These are phyloP conservation scores for Marasmius sp. DNA, from an alignment of 1,284 basidiomycete species.

Conservation along the genomic window DNA sequence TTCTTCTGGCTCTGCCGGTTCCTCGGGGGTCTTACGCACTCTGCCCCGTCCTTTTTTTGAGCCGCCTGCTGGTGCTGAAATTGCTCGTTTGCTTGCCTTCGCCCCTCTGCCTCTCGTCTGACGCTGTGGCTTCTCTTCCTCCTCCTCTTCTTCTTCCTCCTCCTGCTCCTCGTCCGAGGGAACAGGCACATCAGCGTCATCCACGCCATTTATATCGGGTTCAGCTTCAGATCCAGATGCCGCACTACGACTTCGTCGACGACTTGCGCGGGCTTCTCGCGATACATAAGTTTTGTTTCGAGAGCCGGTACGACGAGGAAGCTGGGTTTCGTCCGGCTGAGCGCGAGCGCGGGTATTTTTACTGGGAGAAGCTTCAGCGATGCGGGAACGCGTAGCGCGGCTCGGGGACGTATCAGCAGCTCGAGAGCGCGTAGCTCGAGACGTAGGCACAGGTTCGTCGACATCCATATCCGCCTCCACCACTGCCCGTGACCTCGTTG, in stretches of 20 bases:
- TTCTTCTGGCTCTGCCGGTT: background rate
- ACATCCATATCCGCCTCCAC: background rate
- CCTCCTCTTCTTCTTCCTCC: background rate
- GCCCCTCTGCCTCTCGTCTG: background rate
- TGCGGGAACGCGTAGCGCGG: background rate
- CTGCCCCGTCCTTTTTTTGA: background rate
- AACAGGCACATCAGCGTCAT: background rate
- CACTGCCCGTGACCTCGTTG: background rate
- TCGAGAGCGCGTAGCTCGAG: background rate
- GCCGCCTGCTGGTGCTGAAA: background rate
- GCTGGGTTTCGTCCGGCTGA: background rate
- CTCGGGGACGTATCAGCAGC: background rate
- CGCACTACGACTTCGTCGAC: background rate
- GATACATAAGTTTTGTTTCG: background rate
- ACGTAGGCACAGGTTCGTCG: background rate
- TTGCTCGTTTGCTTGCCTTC: background rate
- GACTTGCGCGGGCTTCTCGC: background rate
- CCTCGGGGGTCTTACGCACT: background rate
- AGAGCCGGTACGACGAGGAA: background rate
- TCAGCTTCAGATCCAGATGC: background rate
- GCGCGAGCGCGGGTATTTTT: background rate
- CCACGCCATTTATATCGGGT: background rate
- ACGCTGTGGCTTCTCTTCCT: background rate
- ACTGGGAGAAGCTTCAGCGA: background rate
- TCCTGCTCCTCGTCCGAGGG: background rate